phyloP scores from a whole-genome alignment of 495 filamentous ascomycete species.

The Neurospora pannonica region DNA sequence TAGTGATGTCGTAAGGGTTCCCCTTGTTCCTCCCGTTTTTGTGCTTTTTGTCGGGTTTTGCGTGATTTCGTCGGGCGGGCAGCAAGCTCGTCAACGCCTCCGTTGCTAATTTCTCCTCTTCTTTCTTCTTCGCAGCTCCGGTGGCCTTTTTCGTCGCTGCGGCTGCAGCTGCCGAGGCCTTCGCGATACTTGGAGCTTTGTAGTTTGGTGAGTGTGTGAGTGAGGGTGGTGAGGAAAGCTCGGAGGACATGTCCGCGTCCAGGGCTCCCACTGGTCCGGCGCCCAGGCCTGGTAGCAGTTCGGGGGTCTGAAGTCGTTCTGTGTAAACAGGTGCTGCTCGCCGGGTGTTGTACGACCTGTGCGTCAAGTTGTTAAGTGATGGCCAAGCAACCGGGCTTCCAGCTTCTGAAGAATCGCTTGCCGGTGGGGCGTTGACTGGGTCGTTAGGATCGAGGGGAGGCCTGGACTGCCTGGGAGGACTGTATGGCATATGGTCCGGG shows the following conservation, averaged over 20 bases:
- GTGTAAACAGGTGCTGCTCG: conserved; percentile 8
- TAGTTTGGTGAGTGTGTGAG: conserved; percentile 43
- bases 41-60: neutral
- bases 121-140: conserved; percentile 7
- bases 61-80: conserved; percentile 22
- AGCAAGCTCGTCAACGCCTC: conserved; percentile 34
- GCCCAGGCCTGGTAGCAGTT: neutral
- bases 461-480: conserved; percentile 11
- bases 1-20: conserved; percentile 7
- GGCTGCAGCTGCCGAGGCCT: conserved; percentile 8
- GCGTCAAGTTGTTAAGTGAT: conserved; percentile 28
- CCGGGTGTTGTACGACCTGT: conserved; percentile 20
- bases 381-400: conserved; percentile 29
- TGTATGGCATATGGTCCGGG: neutral
- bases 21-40: conserved; percentile 17
- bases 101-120: conserved; percentile 27
- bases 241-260: conserved; percentile 23
- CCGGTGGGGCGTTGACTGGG: conserved; percentile 35
- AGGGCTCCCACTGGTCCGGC: neutral
- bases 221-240: conserved; percentile 40
- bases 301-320: conserved; percentile 18
- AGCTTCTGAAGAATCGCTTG: conserved; percentile 29
- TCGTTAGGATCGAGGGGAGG: conserved; percentile 18
- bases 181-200: conserved; percentile 6
- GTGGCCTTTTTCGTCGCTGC: conserved; percentile 15